These are phyloP conservation scores for Aspergillus niger DNA, from an alignment of 2,329 filamentous ascomycete species.

Conservation along the genomic window DNA sequence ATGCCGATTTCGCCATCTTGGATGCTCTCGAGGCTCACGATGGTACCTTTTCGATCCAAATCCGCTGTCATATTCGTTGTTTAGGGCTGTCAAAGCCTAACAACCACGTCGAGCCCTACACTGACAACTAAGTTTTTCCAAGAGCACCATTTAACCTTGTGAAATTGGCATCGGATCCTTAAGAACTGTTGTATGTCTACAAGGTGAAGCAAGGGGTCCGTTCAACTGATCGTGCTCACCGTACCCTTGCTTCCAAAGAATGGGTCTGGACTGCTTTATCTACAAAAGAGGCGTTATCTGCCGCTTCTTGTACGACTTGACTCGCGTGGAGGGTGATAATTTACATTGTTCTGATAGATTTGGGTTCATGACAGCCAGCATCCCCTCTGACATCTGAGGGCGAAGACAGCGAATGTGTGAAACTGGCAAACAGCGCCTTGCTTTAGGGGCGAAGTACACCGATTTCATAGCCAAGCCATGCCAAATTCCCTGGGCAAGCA, in stretches of 20 bases:
- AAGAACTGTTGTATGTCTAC: not conserved
- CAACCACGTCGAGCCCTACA: not conserved
- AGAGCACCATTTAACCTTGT: not conserved
- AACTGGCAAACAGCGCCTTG: not conserved
- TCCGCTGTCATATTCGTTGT: not conserved
- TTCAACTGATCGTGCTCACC: not conserved
- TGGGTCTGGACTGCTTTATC: not conserved
- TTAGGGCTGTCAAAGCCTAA: not conserved
- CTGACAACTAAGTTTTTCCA: too few species aligned
- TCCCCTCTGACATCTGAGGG: not conserved
- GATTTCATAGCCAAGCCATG: not conserved
- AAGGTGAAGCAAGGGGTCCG: not conserved
- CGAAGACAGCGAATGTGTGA: not conserved
- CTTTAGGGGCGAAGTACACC: not conserved
- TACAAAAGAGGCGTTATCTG: not conserved
- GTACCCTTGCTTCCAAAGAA: not conserved
- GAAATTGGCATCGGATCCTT: not conserved
- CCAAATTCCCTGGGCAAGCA: not conserved
- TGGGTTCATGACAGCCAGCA: not conserved
- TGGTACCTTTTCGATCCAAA: not conserved
- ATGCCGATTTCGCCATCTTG: not conserved
- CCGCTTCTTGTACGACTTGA: not conserved
- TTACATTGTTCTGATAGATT: not conserved
- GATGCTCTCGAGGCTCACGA: not conserved
- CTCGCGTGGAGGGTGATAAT: not conserved